Evolutionary conservation across 2,329 filamentous ascomycete species (phyloP), one percentile per base, ranked within the genome.

Genomic region (Aspergillus brasiliensis): DNA sequence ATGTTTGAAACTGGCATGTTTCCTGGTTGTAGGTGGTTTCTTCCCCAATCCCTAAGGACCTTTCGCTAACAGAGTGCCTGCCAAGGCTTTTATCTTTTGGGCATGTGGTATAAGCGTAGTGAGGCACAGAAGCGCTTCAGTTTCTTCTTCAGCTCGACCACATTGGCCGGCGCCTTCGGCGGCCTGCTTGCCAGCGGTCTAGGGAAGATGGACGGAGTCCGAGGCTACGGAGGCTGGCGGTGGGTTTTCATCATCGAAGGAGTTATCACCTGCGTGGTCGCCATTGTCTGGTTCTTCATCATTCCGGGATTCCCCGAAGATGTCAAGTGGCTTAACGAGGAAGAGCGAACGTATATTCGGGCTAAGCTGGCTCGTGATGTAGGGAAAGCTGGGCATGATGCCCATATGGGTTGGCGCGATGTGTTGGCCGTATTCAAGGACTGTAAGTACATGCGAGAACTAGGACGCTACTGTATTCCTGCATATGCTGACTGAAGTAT

Each of bases 121-220:
- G 95, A 98, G 77, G 92, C 93, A 2, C 94, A 98, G 77, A 91
- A 92, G 70, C 88, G 95, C 28, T 97, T 93, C 78, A 91, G 88
- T 15, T 93, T 98, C 81, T 98, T 98, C 82, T 98, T 98, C 81
- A 88, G 86, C 70, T 91, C 83, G 7, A 85, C 86, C 1, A 85
- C 83, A 1, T 77, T 86, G 1, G 85, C 86, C 2, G 85, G 86
- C 48, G 85, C 86, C 1, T 88, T 88, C 62, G 85, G 86, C 51
- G 86, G 86, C 17, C 77, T 88, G 8, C 75, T 88, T 15, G 86
- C 86, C 2, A 82, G 82, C 31, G 86, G 80, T 21, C 83, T 88
- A 53, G 81, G 84, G 31, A 82, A 86, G 69, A 86, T 88, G 82
- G 67, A 80, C 1, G 83, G 83, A 2, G 55, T 75, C 23, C 64